Conservation (phyloP, 108 stramenopile species). For the Cyclotella choctawhatcheeana region DNA sequence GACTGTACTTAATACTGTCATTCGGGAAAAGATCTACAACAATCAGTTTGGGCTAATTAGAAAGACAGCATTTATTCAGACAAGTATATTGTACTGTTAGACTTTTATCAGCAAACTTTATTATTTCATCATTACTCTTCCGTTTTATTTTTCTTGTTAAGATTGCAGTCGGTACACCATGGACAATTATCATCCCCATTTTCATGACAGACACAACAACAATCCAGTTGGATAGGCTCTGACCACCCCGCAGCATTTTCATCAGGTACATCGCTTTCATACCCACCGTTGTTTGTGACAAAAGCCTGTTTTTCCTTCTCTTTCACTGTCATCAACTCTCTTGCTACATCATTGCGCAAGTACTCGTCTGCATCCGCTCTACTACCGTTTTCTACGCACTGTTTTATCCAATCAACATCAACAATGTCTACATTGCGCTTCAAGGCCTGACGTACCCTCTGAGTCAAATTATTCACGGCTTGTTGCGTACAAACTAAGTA, state of each 20-base stretch:
- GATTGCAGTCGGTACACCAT: conserved; percentile 49
- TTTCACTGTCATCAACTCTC: conserved; percentile 18
- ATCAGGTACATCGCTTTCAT: conserved; percentile 14
- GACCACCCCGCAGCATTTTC: conserved; percentile 46
- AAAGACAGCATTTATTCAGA: too few species aligned
- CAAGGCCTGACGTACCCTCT: conserved; percentile 81
- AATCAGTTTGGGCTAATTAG: too few species aligned
- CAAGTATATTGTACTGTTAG: too few species aligned
- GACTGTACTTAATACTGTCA: too few species aligned
- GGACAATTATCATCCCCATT: conserved; percentile 50
- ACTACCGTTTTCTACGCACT: conserved; percentile 27
- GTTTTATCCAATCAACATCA: conserved; percentile 59
- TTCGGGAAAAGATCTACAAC: too few species aligned
- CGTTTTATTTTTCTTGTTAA: too few species aligned
- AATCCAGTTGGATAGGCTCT: conserved; percentile 53
- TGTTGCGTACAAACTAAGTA: conserved; percentile 55
- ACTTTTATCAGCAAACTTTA: too few species aligned
- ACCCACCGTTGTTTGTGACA: background rate
- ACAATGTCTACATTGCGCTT: conserved; percentile 71
- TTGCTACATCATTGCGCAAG: conserved; percentile 13
- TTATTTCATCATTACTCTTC: too few species aligned
- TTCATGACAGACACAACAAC: conserved; percentile 77
- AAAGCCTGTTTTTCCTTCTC: conserved; percentile 3
- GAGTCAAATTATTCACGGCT: conserved; percentile 60
- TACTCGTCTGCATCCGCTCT: conserved; percentile 24